Conservation (phyloP, 257 asterid genomes). For the Handroanthus guayacan region DNA sequence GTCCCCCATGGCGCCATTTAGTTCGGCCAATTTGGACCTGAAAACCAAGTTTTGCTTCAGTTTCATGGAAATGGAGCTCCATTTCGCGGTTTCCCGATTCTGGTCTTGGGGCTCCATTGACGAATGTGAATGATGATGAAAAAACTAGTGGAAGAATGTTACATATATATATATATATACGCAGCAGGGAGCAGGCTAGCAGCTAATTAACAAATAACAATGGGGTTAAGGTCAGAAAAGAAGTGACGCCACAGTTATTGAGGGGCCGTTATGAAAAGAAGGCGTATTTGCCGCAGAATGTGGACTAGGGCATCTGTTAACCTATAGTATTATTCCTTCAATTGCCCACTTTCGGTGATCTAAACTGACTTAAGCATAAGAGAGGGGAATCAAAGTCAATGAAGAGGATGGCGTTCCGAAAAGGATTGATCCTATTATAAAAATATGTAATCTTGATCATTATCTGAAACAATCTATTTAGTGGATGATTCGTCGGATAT, state of each 20-base stretch:
- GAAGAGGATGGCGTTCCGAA: no score
- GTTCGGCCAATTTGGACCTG: constrained; percentile 68
- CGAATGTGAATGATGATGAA: neutral
- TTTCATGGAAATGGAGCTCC: constrained; percentile 39
- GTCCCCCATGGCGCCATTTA: constrained; percentile 91
- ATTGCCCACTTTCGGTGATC: neutral
- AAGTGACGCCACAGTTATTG: constrained; percentile 37
- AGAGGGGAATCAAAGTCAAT: no score
- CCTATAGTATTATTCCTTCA: neutral
- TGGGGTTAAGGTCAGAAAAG: neutral
- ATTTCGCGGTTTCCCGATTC: constrained; percentile 15
- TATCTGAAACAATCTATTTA: no score
- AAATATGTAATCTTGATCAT: no score
- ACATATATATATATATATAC: no score
- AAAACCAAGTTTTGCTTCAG: constrained; percentile 54
- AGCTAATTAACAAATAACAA: neutral
- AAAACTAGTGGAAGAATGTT: neutral
- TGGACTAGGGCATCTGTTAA: constrained; percentile 43
- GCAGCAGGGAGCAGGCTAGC: neutral
- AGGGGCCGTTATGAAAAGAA: constrained; percentile 42
- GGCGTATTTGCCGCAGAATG: constrained; percentile 50
- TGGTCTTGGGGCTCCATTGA: constrained; percentile 34
- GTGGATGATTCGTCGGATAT: no score
- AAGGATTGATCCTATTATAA: no score
- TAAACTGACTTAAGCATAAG: no score